Evolutionary conservation across 371 early-diverging fungal species (phyloP).

Genomic region (Choanephora cucurbitarum): DNA sequence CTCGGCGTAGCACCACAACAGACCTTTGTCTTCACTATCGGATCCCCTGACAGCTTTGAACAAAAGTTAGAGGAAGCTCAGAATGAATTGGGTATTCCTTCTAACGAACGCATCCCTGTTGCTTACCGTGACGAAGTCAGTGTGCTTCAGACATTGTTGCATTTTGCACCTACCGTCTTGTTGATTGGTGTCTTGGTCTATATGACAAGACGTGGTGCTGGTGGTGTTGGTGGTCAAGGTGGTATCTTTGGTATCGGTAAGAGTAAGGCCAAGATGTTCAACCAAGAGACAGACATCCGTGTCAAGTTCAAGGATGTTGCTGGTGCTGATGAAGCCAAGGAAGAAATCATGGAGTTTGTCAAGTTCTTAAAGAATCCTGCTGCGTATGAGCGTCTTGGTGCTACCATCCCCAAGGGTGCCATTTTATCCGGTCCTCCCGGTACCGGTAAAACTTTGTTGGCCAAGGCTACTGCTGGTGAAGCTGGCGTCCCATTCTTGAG

Average conservation of each 20-base stretch:
- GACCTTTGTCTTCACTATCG: constrained; percentile 83
- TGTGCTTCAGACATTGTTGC: constrained; percentile 68
- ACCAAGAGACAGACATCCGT: constrained; percentile 93
- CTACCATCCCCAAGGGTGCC: constrained; percentile 99
- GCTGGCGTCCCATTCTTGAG: constrained; percentile 97
- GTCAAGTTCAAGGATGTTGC: constrained; percentile 99
- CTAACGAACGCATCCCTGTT: constrained; percentile 90
- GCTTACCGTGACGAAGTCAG: constrained; percentile 82
- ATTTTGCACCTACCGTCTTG: constrained; percentile 91
- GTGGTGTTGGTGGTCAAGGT: constrained; percentile 59
- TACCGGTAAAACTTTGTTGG: constrained; percentile 97
- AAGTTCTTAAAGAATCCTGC: constrained; percentile 98
- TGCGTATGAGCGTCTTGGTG: constrained; percentile 96
- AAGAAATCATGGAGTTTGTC: constrained; percentile 99
- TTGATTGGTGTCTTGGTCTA: constrained; percentile 85
- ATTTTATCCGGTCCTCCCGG: constrained; percentile 97
- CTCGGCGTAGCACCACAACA: constrained; percentile 36
- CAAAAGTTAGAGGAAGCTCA: constrained; percentile 87
- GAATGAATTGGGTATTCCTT: constrained; percentile 85
- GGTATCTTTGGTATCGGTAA: constrained; percentile 97
- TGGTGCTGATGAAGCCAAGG: constrained; percentile 99
- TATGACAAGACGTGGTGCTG: constrained; percentile 76
- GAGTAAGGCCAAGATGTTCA: constrained; percentile 93
- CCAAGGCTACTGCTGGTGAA: constrained; percentile 99
- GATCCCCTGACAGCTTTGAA: constrained; percentile 94